These are phyloP conservation scores for Trichoderma cornu-damae DNA, from an alignment of 2,329 filamentous ascomycete genomes.

Conservation along the genomic window DNA sequence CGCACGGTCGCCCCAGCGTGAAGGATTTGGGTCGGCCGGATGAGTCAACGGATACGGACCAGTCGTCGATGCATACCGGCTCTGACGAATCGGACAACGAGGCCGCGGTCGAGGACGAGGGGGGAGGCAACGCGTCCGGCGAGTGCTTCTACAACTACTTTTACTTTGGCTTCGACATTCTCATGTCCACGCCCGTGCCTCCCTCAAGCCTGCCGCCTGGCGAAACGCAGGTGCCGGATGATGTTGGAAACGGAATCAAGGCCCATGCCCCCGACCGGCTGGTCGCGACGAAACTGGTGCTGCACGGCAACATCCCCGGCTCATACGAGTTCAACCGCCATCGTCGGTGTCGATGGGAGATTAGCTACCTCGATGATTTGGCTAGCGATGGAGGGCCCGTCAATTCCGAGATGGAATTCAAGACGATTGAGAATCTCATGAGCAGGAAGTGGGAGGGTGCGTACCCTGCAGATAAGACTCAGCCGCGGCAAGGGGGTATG, in stretches of 20 bases:
- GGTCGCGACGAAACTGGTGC: conserved; percentile 83
- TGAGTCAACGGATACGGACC: conserved; percentile 65
- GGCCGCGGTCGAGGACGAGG: conserved; percentile 53
- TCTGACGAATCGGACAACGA: conserved; percentile 63
- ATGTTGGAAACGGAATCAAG: conserved; percentile 33
- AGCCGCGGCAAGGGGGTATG: conserved; percentile 64
- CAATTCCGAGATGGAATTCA: conserved; percentile 73
- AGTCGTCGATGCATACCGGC: conserved; percentile 65
- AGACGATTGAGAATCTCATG: conserved; percentile 64
- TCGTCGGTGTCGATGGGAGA: conserved; percentile 80
- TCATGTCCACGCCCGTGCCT: conserved; percentile 71
- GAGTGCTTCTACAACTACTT: conserved; percentile 98
- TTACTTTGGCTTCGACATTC: conserved; percentile 85
- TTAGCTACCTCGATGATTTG: conserved; percentile 52
- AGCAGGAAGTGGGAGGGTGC: conserved; percentile 64
- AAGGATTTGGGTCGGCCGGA: conserved; percentile 45
- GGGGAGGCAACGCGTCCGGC: conserved; percentile 50
- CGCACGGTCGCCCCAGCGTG: conserved; percentile 42
- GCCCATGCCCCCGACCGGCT: conserved; percentile 56
- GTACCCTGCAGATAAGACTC: conserved; percentile 52
- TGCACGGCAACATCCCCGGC: conserved; percentile 91
- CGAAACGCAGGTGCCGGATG: conserved; percentile 22
- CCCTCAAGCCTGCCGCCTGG: conserved; percentile 57
- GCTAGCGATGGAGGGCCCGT: conserved; percentile 41
- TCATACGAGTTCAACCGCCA: conserved; percentile 97